These are phyloP conservation scores for Neurospora intermedia DNA, from an alignment of 495 filamentous ascomycete species.

Conservation along the genomic window DNA sequence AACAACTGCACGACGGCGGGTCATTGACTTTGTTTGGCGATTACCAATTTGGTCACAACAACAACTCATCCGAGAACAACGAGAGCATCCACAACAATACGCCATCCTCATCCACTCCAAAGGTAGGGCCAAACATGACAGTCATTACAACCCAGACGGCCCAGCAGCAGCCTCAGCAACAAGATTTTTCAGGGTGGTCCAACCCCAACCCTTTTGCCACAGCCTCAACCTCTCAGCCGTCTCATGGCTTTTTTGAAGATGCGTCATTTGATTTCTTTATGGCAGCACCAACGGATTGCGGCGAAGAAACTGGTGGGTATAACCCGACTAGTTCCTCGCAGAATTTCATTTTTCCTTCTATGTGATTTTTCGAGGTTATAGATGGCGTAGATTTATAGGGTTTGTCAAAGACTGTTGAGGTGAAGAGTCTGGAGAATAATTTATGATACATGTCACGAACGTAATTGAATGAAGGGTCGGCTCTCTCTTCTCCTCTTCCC, in stretches of 20 bases:
- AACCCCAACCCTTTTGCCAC: not conserved
- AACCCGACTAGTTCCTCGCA: not conserved
- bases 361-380: not conserved
- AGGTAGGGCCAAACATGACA: not conserved
- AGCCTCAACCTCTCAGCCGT: not conserved
- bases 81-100: not conserved
- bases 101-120: not conserved
- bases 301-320: not conserved
- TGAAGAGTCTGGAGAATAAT: too few relatives aligned
- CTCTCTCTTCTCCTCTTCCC: too few relatives aligned
- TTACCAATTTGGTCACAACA: not conserved
- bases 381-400: not conserved
- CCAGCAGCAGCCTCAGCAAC: not conserved
- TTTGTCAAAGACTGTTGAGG: not conserved
- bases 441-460: not conserved
- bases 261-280: not conserved
- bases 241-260: not conserved
- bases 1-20: not conserved
- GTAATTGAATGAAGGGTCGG: not conserved
- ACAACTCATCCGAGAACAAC: not conserved
- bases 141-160: not conserved
- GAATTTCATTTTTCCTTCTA: not conserved
- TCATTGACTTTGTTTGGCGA: not conserved
- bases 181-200: not conserved
- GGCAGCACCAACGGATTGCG: not conserved